Conservation (phyloP, 2,329 filamentous ascomycete genomes). For the Hymenoscyphus linearis region DNA sequence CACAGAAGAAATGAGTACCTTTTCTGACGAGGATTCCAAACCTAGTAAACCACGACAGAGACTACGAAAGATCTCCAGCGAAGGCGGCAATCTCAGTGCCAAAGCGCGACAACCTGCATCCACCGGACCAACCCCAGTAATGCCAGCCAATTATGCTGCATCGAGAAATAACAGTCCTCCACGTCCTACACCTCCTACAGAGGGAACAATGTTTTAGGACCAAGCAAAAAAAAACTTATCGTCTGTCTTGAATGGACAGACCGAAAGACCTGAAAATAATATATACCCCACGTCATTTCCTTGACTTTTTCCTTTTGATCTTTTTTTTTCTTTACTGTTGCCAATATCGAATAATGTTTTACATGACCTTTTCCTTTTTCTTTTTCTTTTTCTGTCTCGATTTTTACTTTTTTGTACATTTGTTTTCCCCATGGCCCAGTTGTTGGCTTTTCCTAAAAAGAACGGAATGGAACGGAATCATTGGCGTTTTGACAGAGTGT, state of each 20-base stretch:
- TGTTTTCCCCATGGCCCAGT: not conserved
- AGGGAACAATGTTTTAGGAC: conserved; percentile 30
- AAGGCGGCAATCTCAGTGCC: conserved; percentile 30
- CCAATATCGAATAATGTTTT: conserved; percentile 25
- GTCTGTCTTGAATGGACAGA: too few species aligned
- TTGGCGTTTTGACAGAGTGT: conserved; percentile 19
- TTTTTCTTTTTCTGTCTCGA: too few species aligned
- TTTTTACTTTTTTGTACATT: conserved; percentile 9
- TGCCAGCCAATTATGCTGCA: conserved; percentile 20
- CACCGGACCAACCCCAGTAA: conserved; percentile 26
- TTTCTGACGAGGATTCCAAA: conserved; percentile 30
- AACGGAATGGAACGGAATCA: conserved; percentile 14
- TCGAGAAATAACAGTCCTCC: conserved; percentile 19
- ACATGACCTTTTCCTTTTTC: conserved; percentile 21
- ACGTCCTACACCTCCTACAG: conserved; percentile 17
- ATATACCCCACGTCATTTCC: conserved; percentile 22
- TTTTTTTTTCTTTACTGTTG: not conserved
- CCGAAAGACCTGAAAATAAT: conserved; percentile 4
- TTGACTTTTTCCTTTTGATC: too few species aligned
- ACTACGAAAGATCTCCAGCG: conserved; percentile 30
- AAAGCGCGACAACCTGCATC: conserved; percentile 23
- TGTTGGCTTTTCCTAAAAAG: conserved; percentile 20
- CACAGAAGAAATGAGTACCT: conserved; percentile 31
- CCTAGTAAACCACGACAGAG: conserved; percentile 20
- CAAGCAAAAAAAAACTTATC: conserved; percentile 5